These are phyloP conservation scores for Lathyrus aphaca DNA, from an alignment of 306 rosid species.

Conservation along the genomic window DNA sequence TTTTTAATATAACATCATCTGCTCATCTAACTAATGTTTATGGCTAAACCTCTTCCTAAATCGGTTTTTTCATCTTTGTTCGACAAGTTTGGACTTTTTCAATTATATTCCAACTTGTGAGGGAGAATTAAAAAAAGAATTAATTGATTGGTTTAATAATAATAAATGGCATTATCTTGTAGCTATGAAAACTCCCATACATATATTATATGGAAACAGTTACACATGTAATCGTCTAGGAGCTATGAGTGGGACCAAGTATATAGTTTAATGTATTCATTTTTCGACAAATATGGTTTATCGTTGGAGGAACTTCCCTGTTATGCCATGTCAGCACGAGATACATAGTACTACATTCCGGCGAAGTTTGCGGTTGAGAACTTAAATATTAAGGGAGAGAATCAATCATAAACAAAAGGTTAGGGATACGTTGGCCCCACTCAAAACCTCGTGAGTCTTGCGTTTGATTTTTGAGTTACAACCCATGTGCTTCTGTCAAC, in stretches of 20 bases:
- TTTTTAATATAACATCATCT: too few species aligned
- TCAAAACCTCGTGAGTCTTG: conserved; percentile 2
- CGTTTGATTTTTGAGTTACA: neutral
- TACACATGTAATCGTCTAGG: conserved; percentile 31
- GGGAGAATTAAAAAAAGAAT: too few species aligned
- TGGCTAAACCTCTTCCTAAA: too few species aligned
- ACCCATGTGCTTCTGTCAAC: conserved; percentile 1
- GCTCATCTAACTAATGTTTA: too few species aligned
- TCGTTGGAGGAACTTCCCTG: neutral
- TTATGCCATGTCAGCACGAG: conserved; percentile 51
- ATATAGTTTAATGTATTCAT: conserved; percentile 29
- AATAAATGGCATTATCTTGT: too few species aligned
- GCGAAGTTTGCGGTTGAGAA: conserved; percentile 54
- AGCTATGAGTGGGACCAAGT: conserved; percentile 47
- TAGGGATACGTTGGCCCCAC: neutral
- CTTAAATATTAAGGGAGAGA: neutral
- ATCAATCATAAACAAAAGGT: neutral
- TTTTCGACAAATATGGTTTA: conserved; percentile 12
- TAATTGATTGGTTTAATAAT: too few species aligned
- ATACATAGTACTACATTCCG: conserved; percentile 26
- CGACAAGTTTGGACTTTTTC: too few species aligned
- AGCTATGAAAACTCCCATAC: too few species aligned
- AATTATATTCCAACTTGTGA: too few species aligned
- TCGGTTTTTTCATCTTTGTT: too few species aligned
- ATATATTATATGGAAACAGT: neutral